Evolutionary conservation across 208 protist genomes (phyloP), one percentile per base, ranked within the genome.

Genomic region (Novymonas esmeraldas): DNA sequence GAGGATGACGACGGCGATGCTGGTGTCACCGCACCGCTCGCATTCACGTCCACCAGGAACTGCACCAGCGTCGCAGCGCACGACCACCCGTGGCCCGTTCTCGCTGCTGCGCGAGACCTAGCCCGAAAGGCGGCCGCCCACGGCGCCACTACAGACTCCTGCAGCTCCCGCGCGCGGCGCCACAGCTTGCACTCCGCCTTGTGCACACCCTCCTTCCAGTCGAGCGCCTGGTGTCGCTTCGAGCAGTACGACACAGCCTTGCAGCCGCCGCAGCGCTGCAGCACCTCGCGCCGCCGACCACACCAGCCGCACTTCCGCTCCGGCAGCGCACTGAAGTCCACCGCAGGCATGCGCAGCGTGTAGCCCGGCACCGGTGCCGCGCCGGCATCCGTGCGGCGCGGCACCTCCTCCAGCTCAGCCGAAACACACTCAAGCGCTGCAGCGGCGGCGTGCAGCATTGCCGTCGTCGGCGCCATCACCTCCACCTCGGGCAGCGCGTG

Each of bases 191-290:
- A 95, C 58, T 81, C 77, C 49, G 57, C 54, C 63, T 70, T 77
- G 73, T 95, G 86, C n/a, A 42, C 31, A 5, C 78, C 81, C 39
- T 73, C 57, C 44, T 73, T 92, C 87, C 90, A 95, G 64, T 90
- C 87, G 51, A 87, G 64, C 60, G 65, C 74, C 71, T 93, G 90
- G 49, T 95, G 87, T 6, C 76, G 72, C 57, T 79, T 82, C 62
- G 81, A 80, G 77, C 90, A 95, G 62, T 95, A 95, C 74, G 70
- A 71, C 9, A 90, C 84, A 2, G 84, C 75, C 38, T 79, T 81
- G 64, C 90, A 95, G 11, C 73, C 76, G 38, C 85, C 73, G 58
- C 90, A 95, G 31, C 85, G 85, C 54, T 85, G 62, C 36, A 93
- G 75, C 70, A 64, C 73, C 69, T 89, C 66, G 6, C 85, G 81